Evolutionary conservation across 345 rosid genomes (phyloP), one percentile per base, ranked within the genome.

Genomic region (Citrus cavaleriei): DNA sequence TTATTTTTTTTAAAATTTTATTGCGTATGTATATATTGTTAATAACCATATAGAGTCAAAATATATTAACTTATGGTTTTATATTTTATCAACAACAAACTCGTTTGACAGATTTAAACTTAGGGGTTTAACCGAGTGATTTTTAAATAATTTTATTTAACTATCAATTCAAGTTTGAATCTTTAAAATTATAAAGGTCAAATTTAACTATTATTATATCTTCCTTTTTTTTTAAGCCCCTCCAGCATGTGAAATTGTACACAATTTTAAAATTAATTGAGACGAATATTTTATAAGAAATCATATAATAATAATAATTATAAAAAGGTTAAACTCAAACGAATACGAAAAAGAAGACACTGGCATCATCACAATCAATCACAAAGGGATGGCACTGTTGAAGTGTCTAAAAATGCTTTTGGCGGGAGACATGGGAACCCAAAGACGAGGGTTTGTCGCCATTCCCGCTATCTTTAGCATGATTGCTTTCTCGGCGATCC

Each of bases 401-500:
- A 18, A 65, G 42, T 65, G 42, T 65, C 78, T 30, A 58, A 68
- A 60, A 4, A n/a, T 46, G 75, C 76, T 55, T 73, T 57, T 65
- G 68, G 68, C 77, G 68, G 34, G 73, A 38, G 81, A 79, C 82
- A 79, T 10, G n/a, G 74, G 18, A 35, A 16, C 54, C 34, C 57
- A 25, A 46, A 55, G 72, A 35, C 2, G 46, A 55, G 42, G 61
- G 67, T 37, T 73, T 73, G 77, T 66, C 77, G 73, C 68, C 60
- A 57, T 58, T 51, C n/a, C 2, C 9, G n/a, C 75, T 21, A 54
- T 9, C 59, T 22, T 72, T 55, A 55, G 24, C 40, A 35, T 54
- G 22, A 51, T 22, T 49, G 51, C 10, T 19, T 60, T 55, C 30
- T 27, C 78, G 78, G 49, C 78, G 62, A 62, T 59, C 75, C 32